A percentile compares a stretch with the other conserved stretches of the same genome.
Conservation (phyloP, 129 eudicot species). For the Calendula officinalis region DNA sequence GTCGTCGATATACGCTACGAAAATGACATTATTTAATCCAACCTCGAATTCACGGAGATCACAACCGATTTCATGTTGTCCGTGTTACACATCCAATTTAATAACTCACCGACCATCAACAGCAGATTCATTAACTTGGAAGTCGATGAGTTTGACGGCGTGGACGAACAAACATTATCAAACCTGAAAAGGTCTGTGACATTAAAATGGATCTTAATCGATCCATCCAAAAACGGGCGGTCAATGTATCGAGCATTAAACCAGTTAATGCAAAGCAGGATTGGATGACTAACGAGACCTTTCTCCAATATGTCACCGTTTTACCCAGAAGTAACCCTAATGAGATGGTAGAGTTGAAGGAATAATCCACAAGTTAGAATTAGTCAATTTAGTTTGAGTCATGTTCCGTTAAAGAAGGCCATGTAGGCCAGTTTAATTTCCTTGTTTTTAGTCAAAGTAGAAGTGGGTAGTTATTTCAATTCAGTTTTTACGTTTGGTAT, state of each 20-base stretch:
- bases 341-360: neutral
- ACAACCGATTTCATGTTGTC: conserved; percentile 2
- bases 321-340: neutral
- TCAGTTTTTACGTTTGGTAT: too few species aligned
- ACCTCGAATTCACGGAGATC: conserved; percentile 23
- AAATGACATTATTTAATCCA: conserved; percentile 22
- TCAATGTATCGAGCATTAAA: conserved; percentile 20
- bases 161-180: neutral
- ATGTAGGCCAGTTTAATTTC: too few species aligned
- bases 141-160: neutral
- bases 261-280: conserved; percentile 19
- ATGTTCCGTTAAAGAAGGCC: too few species aligned
- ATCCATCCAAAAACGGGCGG: conserved; percentile 29
- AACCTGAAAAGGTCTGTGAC: conserved; percentile 12
- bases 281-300: conserved; percentile 23
- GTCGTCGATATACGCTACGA: conserved; percentile 38
- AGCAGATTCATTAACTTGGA: conserved; percentile 16
- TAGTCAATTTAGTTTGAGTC: too few species aligned
- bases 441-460: too few species aligned
- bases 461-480: too few species aligned
- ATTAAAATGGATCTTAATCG: conserved; percentile 41
- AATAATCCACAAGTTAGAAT: too few species aligned
- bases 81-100: conserved; percentile 14
- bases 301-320: conserved; percentile 18
- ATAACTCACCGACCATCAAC: neutral